phyloP scores from a whole-genome alignment of 805 yeast genomes.

The Cephaloascus fragrans region DNA sequence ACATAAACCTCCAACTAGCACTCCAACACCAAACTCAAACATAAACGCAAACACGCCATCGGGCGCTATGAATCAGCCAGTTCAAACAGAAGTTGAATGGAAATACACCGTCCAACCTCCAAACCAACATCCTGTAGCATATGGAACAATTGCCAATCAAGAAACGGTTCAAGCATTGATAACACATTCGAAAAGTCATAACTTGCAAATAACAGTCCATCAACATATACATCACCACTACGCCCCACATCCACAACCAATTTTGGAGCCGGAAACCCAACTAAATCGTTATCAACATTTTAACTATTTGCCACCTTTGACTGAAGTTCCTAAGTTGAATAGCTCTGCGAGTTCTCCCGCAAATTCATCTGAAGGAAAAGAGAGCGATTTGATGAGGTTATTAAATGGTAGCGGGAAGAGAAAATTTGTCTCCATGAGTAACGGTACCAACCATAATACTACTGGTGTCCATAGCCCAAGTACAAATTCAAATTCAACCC shows the following conservation, averaged over 20 bases:
- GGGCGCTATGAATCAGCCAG: constrained; percentile 10
- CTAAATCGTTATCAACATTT: constrained; percentile 59
- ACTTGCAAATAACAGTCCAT: constrained; percentile 60
- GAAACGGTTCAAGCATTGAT: constrained; percentile 49
- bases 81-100: constrained; percentile 45
- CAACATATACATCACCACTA: constrained; percentile 83
- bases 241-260: constrained; percentile 27
- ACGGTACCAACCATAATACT: not conserved
- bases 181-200: constrained; percentile 47
- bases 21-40: not conserved
- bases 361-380: constrained; percentile 13
- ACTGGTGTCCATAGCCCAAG: not conserved
- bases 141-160: constrained; percentile 42
- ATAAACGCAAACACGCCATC: not conserved
- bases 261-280: constrained; percentile 41
- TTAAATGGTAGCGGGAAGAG: constrained; percentile 17
- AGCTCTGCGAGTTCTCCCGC: constrained; percentile 43
- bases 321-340: constrained; percentile 60
- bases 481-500: not conserved
- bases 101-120: constrained; percentile 40
- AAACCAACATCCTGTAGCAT: constrained; percentile 29
- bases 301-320: constrained; percentile 61
- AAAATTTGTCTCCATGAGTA: not conserved
- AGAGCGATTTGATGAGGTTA: constrained; percentile 33
- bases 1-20: not conserved